Percentiles rank a stretch among this genome's conserved stretches.
These are phyloP conservation scores for Apodospora peruviana DNA, from an alignment of 495 filamentous ascomycete species.

Conservation along the genomic window DNA sequence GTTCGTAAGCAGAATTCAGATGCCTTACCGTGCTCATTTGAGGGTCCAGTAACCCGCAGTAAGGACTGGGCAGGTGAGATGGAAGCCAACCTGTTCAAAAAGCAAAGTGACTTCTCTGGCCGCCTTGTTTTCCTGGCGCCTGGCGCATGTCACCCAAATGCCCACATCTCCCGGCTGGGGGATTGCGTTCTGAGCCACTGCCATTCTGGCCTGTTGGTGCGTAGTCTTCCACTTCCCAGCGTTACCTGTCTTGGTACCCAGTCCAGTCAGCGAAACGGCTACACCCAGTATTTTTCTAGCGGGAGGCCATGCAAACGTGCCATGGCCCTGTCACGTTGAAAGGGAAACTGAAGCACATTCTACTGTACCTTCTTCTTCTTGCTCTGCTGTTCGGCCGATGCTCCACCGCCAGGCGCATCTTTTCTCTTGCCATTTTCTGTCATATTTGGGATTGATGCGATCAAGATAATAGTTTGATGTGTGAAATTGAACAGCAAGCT, in stretches of 20 bases:
- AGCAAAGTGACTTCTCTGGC: constrained; percentile 65
- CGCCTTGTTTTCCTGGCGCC: constrained; percentile 72
- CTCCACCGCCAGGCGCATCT: constrained; percentile 14
- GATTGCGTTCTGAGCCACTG: constrained; percentile 20
- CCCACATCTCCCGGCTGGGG: constrained; percentile 76
- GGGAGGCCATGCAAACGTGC: too few species aligned
- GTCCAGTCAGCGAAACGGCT: background rate
- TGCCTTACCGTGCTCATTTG: background rate
- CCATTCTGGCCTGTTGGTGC: constrained; percentile 41
- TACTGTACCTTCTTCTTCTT: constrained; percentile 32
- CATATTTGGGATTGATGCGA: constrained; percentile 6
- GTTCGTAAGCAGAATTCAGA: background rate
- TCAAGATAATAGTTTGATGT: background rate
- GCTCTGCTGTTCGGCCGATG: constrained; percentile 1
- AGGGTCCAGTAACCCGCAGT: too few species aligned
- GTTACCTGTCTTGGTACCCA: constrained; percentile 34
- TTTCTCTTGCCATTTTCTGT: constrained; percentile 21
- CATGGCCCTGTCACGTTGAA: too few species aligned
- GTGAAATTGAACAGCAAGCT: background rate
- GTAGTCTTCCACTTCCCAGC: constrained; percentile 53
- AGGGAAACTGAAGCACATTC: too few species aligned
- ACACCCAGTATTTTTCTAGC: too few species aligned
- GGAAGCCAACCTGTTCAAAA: constrained; percentile 61
- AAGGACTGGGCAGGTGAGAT: too few species aligned
- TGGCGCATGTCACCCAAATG: constrained; percentile 85